A percentile compares a stretch with the other conserved stretches of the same genome.
phyloP scores from a whole-genome alignment of 768 basidiomycete genomes.

The Leccinum sublutescens region DNA sequence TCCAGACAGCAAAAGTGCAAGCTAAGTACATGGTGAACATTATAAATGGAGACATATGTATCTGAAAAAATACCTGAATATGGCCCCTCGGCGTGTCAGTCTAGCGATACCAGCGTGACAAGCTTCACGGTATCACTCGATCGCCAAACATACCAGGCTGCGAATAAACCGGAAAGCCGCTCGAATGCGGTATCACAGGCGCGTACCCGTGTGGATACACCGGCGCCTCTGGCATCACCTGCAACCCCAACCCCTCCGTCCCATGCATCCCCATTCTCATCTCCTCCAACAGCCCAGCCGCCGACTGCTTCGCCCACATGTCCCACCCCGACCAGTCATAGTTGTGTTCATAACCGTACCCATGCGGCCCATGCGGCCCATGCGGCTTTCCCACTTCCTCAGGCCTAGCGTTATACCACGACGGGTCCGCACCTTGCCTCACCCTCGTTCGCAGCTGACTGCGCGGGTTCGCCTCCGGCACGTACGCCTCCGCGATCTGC shows the following conservation, averaged over 20 bases:
- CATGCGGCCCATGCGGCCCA: background rate
- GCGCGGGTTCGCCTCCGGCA: conserved; percentile 34
- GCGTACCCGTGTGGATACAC: conserved; percentile 26
- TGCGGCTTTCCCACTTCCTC: conserved; percentile 1
- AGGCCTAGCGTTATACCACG: conserved; percentile 28
- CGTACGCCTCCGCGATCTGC: conserved; percentile 45
- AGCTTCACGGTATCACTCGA: background rate
- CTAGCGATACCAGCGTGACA: background rate
- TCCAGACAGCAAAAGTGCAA: too few species aligned
- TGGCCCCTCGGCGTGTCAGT: background rate
- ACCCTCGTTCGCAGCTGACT: conserved; percentile 12
- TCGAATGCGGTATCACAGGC: background rate
- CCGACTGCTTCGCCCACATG: conserved; percentile 24
- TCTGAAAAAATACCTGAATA: background rate
- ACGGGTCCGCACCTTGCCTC: conserved; percentile 21
- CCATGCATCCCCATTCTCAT: background rate
- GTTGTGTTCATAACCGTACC: background rate
- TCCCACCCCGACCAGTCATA: conserved; percentile 24
- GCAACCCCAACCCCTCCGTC: background rate
- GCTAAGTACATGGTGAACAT: background rate
- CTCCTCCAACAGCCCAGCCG: conserved; percentile 10
- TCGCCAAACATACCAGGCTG: conserved; percentile 2
- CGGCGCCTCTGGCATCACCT: background rate
- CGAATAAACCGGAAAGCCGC: conserved; percentile 4
- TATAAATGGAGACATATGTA: background rate